Conservation (phyloP, 768 basidiomycete species). For the Mrakia blollopis region DNA sequence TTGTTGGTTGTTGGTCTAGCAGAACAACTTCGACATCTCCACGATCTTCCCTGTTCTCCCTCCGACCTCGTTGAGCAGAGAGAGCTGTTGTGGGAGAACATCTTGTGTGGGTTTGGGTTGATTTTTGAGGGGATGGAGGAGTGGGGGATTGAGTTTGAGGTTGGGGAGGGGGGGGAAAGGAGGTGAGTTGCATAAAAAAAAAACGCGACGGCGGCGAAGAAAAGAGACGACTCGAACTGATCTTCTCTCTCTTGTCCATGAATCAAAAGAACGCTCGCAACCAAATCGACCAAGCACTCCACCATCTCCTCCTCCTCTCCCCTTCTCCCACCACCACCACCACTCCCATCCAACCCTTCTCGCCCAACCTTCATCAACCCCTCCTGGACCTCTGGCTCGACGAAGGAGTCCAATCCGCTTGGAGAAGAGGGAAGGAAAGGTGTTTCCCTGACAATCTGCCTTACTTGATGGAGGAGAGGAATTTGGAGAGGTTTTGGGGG, state of each 20-base stretch:
- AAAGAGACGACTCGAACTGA: no score
- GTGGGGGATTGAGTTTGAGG: background rate
- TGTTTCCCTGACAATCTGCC: background rate
- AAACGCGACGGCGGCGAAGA: background rate
- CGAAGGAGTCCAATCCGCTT: background rate
- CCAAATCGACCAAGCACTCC: no score
- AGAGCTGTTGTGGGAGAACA: background rate
- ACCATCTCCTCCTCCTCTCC: background rate
- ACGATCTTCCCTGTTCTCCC: background rate
- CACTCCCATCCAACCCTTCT: background rate
- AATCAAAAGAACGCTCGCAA: background rate
- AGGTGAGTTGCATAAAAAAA: background rate
- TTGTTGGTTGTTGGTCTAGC: no score
- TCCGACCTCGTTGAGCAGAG: background rate
- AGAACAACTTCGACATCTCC: constrained; percentile 2
- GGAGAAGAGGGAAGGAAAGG: constrained; percentile 7
- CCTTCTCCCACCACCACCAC: no score
- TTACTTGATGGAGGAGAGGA: background rate
- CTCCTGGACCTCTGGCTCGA: background rate
- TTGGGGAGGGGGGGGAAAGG: no score
- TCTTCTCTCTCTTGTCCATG: no score
- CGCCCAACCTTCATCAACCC: background rate
- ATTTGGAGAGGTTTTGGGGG: background rate
- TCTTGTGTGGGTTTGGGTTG: background rate
- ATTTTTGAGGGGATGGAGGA: constrained; percentile 5